Percentiles rank a stretch among this genome's conserved stretches.
These are phyloP conservation scores for Chrysoporthe cubensis DNA, from an alignment of 2,329 filamentous ascomycete species.

Conservation along the genomic window DNA sequence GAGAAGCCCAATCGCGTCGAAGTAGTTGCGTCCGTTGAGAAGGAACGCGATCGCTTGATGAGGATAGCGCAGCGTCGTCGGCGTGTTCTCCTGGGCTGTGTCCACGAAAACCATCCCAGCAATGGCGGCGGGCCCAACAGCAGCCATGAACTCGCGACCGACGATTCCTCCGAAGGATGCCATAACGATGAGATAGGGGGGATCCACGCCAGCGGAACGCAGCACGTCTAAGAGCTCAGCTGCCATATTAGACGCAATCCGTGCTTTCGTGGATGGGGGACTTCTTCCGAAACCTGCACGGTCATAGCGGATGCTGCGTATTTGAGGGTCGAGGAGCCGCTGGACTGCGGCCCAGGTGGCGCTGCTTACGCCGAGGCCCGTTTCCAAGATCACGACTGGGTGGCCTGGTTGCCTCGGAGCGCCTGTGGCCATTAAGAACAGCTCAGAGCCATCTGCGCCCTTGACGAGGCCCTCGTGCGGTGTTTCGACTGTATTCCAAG, in stretches of 20 bases:
- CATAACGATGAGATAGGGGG: slow-evolving; percentile 5
- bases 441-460: not conserved
- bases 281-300: slow-evolving; percentile 21
- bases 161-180: slow-evolving; percentile 1
- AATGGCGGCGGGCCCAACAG: not conserved
- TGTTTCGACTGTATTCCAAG: not conserved
- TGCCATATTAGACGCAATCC: slow-evolving; percentile 9
- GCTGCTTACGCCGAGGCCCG: slow-evolving; percentile 17
- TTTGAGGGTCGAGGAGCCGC: slow-evolving; percentile 16
- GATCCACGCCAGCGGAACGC: not conserved
- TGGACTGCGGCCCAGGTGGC: slow-evolving; percentile 17
- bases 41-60: not conserved
- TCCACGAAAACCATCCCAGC: slow-evolving; percentile 10
- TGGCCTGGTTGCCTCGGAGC: slow-evolving; percentile 6
- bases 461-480: not conserved
- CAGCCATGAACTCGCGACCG: not conserved
- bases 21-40: not conserved
- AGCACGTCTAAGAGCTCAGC: slow-evolving; percentile 12
- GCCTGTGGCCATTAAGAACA: not conserved
- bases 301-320: slow-evolving; percentile 25
- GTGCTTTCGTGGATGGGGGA: not conserved
- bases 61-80: not conserved
- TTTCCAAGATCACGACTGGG: slow-evolving; percentile 22
- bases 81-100: slow-evolving; percentile 11
- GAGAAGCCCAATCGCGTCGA: slow-evolving; percentile 16